Evolutionary conservation across 352 stramenopile species (phyloP).

Genomic region (Aphanomyces cochlioides): DNA sequence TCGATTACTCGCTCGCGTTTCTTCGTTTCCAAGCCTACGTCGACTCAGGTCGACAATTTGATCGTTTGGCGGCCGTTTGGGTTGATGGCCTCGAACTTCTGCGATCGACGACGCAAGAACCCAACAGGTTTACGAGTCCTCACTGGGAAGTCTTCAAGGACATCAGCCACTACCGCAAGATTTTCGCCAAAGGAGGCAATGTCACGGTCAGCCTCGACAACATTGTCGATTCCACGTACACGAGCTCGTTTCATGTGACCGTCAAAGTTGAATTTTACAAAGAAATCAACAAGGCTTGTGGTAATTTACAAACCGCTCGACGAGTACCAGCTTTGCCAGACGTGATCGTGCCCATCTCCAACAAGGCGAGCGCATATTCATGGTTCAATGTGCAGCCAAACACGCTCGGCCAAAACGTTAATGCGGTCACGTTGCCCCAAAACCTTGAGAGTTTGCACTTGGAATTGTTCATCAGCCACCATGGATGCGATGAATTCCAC

Average conservation of each 20-base stretch:
- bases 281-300: slow-evolving; percentile 31
- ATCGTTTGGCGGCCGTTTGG: slow-evolving; percentile 71
- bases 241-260: slow-evolving; percentile 56
- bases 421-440: slow-evolving; percentile 45
- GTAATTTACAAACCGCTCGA: neutral
- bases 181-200: slow-evolving; percentile 46
- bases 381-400: slow-evolving; percentile 62
- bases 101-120: slow-evolving; percentile 69
- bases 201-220: slow-evolving; percentile 65
- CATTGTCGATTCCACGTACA: slow-evolving; percentile 56
- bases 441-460: slow-evolving; percentile 68
- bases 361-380: slow-evolving; percentile 44
- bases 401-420: slow-evolving; percentile 36
- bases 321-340: slow-evolving; percentile 36
- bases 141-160: slow-evolving; percentile 67
- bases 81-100: slow-evolving; percentile 53
- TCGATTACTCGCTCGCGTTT: slow-evolving; percentile 50
- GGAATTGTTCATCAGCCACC: slow-evolving; percentile 65
- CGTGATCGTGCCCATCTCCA: slow-evolving; percentile 45
- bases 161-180: slow-evolving; percentile 52
- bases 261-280: slow-evolving; percentile 57
- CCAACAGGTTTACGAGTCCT: slow-evolving; percentile 25
- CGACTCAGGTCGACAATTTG: slow-evolving; percentile 54
- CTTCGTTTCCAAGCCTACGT: slow-evolving; percentile 50
- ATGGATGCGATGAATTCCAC: slow-evolving; percentile 75